Conservation (phyloP, 1,139 yeast species). For the Pichia sp. region DNA sequence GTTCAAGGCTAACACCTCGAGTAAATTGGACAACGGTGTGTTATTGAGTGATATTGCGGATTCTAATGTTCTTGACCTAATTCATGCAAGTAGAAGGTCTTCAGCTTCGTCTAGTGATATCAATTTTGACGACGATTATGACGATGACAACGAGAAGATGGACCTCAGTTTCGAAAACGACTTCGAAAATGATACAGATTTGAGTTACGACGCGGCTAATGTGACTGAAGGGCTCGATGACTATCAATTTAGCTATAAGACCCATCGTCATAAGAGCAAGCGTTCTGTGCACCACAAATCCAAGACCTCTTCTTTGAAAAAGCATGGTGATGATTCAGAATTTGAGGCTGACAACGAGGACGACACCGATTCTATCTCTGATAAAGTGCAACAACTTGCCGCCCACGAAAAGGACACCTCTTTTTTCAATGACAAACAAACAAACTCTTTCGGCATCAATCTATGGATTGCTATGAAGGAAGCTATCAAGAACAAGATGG, state of each 20-base stretch:
- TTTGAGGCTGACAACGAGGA: conserved; percentile 22
- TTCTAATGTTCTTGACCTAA: conserved; percentile 58
- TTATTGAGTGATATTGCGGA: conserved; percentile 54
- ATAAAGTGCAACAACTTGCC: conserved; percentile 11
- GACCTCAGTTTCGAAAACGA: conserved; percentile 15
- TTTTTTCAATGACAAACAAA: conserved; percentile 1
- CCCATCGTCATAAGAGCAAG: neutral
- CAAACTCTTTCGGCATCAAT: conserved; percentile 28
- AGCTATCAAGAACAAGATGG: conserved; percentile 40
- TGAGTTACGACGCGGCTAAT: neutral
- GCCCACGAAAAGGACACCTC: conserved; percentile 7
- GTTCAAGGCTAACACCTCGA: conserved; percentile 60
- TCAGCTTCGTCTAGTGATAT: conserved; percentile 22
- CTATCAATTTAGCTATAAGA: conserved; percentile 10
- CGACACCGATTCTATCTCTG: conserved; percentile 18
- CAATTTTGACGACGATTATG: conserved; percentile 5
- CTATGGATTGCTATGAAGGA: conserved; percentile 63
- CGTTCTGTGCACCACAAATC: neutral
- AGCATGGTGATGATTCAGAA: conserved; percentile 25
- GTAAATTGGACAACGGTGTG: conserved; percentile 52
- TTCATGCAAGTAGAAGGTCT: conserved; percentile 29
- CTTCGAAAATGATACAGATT: conserved; percentile 14
- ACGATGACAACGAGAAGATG: conserved; percentile 20
- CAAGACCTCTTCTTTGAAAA: conserved; percentile 9
- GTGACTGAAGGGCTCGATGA: conserved; percentile 5